Conservation (phyloP, 306 rosid genomes). For the Arachis stenosperma region DNA sequence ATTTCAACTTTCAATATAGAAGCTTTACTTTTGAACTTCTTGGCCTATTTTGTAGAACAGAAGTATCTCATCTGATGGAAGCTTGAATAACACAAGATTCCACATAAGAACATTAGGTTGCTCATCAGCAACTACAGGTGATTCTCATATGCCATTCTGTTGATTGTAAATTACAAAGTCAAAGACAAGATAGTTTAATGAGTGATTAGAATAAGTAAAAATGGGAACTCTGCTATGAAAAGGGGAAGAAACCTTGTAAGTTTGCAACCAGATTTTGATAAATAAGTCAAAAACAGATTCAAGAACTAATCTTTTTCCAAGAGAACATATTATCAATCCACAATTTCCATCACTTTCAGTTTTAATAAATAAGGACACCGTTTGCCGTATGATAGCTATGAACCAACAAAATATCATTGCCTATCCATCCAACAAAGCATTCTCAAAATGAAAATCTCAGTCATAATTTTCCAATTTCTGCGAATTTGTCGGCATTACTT, state of each 20-base stretch:
- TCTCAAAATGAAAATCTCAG: background rate
- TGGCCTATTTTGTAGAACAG: constrained; percentile 85
- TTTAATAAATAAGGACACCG: no score
- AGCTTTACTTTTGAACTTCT: constrained; percentile 78
- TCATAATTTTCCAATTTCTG: background rate
- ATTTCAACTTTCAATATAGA: background rate
- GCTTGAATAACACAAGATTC: constrained; percentile 89
- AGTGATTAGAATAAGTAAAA: constrained; percentile 16
- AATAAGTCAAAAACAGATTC: no score
- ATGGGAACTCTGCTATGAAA: no score
- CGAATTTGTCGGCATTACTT: constrained; percentile 30
- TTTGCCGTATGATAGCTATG: no score
- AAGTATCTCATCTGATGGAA: constrained; percentile 83
- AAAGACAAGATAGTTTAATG: constrained; percentile 19
- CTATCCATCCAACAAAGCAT: constrained; percentile 71
- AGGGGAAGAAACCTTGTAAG: constrained; percentile 51
- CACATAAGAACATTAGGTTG: constrained; percentile 82
- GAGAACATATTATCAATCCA: no score
- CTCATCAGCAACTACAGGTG: constrained; percentile 75
- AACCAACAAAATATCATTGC: background rate
- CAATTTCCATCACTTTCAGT: no score
- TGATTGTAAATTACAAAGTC: constrained; percentile 22
- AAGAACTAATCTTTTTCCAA: no score
- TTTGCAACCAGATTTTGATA: constrained; percentile 85
- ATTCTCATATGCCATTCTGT: constrained; percentile 76